Percentiles rank a stretch among this genome's conserved stretches.
Conservation (phyloP, 768 basidiomycete species). For the Suillus hirtellus region DNA sequence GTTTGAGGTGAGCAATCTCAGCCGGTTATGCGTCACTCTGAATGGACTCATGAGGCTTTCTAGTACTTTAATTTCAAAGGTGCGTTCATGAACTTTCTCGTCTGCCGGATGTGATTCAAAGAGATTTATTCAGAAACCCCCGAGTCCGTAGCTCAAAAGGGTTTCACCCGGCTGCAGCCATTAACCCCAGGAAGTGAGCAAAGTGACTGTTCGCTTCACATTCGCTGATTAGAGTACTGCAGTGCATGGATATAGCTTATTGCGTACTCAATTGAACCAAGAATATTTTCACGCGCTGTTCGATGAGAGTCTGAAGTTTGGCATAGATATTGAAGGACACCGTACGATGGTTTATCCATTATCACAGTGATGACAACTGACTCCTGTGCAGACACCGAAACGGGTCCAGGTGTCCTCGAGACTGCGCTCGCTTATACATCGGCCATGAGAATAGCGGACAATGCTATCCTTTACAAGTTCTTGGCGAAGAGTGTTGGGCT, state of each 20-base stretch:
- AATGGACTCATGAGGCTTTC: constrained; percentile 11
- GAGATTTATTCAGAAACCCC: constrained; percentile 67
- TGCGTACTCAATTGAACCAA: constrained; percentile 87
- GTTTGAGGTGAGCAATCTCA: constrained; percentile 69
- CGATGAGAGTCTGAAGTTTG: constrained; percentile 70
- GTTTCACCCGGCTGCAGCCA: constrained; percentile 70
- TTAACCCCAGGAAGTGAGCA: constrained; percentile 90
- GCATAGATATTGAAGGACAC: constrained; percentile 82
- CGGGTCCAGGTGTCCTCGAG: constrained; percentile 86
- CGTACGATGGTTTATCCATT: constrained; percentile 47
- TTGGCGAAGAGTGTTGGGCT: constrained; percentile 91
- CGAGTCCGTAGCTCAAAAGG: constrained; percentile 71
- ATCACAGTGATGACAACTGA: constrained; percentile 12
- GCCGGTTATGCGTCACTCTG: neutral
- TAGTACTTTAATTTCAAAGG: constrained; percentile 94
- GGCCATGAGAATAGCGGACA: constrained; percentile 83
- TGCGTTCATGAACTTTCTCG: constrained; percentile 23
- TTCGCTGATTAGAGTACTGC: neutral
- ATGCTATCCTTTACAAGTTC: constrained; percentile 91
- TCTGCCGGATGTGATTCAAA: constrained; percentile 4
- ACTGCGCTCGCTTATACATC: constrained; percentile 85
- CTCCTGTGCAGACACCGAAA: constrained; percentile 73
- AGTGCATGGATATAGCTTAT: constrained; percentile 98
- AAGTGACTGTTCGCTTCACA: neutral
- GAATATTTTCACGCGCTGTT: constrained; percentile 90